Evolutionary conservation across 1,139 yeast species (phyloP), one percentile per base, ranked within the genome.

Genomic region (Torulaspora globosa): DNA sequence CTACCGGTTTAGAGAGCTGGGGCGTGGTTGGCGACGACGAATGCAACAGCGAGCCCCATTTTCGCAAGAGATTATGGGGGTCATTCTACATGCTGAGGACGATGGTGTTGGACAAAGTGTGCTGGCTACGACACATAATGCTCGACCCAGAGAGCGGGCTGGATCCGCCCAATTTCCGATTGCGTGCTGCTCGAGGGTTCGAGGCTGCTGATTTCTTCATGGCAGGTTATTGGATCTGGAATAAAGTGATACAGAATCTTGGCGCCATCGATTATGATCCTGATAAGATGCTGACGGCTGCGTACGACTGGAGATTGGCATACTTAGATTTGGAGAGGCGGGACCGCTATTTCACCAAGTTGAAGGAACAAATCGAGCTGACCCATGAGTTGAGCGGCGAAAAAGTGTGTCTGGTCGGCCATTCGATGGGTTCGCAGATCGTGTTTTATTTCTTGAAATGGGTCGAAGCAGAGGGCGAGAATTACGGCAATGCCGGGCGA

Each of bases 161-260:
- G 35, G 98, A 92, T 63, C 98, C 98, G 0, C 84, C 85, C 0
- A 77, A 84, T 43, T 76, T 86, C 57, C 84, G 75, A 54, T 64
- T 92, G 30, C 72, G 98, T 49, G 95, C 98, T 0, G 94, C 96
- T 0, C 96, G 87, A 63, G 98, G 98, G 0, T 87, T 92, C 67
- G 97, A 92, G 58, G 95, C 97, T 1, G 94, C 96, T 0, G 98
- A 92, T 68, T 92, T 89, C 67, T 92, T 92, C 62, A 81, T 92
- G 66, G 88, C 97, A 3, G 98, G 98, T 0, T 92, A 92, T 67
- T 92, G 98, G 98, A 87, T 92, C 58, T 92, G 98, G 98, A 88
- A 88, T 65, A 92, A 94, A 64, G 79, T 92, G 46, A 72, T 92
- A 14, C 96, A 92, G 64, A 94, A 94, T 59, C 71, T 94, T 54